These are phyloP conservation scores for Mucor sp. DNA, from an alignment of 371 early-diverging fungal genomes.

Conservation along the genomic window DNA sequence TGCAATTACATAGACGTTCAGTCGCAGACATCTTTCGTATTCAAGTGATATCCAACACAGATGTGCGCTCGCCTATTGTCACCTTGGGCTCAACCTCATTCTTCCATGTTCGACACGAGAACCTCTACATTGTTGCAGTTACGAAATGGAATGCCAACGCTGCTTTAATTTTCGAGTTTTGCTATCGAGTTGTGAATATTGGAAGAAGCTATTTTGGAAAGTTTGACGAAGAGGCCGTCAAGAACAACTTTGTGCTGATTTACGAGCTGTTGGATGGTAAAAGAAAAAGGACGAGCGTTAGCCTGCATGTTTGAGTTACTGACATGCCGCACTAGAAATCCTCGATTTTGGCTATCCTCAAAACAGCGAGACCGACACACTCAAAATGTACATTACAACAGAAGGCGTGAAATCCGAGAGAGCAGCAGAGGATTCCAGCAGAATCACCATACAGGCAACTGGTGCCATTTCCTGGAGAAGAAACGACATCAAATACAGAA, in stretches of 20 bases:
- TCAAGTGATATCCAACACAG: conserved; percentile 92
- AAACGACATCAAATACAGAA: conserved; percentile 87
- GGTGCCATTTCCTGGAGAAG: conserved; percentile 90
- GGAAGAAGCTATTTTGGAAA: conserved; percentile 86
- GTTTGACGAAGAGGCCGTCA: conserved; percentile 88
- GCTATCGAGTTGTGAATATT: conserved; percentile 76
- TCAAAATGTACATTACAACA: conserved; percentile 89
- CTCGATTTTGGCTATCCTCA: conserved; percentile 94
- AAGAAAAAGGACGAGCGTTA: not conserved
- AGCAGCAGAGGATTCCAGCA: conserved; percentile 72
- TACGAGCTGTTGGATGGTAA: conserved; percentile 91
- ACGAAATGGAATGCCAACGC: conserved; percentile 84
- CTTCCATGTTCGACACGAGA: conserved; percentile 90
- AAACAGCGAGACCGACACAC: conserved; percentile 84
- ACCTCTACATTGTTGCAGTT: conserved; percentile 87
- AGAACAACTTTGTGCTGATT: conserved; percentile 89
- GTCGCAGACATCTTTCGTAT: conserved; percentile 95
- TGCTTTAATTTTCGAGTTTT: conserved; percentile 84
- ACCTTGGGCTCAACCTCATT: conserved; percentile 87
- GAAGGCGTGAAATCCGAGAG: conserved; percentile 83
- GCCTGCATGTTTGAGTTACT: not conserved
- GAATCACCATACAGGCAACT: conserved; percentile 91
- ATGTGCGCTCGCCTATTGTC: conserved; percentile 90
- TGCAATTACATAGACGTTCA: conserved; percentile 74
- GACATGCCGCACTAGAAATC: conserved; percentile 62